These are phyloP conservation scores for Emydomyces testavorans DNA, from an alignment of 2,329 filamentous ascomycete species.

Conservation along the genomic window DNA sequence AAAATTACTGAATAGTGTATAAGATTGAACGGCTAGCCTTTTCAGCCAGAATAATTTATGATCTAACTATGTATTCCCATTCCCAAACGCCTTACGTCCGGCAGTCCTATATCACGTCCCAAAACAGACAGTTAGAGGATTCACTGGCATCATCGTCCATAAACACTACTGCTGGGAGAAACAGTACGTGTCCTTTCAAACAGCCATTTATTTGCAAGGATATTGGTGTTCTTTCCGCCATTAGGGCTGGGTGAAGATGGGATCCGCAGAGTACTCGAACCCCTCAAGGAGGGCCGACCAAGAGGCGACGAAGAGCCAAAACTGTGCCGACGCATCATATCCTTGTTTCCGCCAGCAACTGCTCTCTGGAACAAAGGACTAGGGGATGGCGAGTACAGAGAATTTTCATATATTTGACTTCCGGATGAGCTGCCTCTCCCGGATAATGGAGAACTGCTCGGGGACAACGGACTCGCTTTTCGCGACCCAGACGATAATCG, in stretches of 20 bases:
- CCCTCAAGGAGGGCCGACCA: conserved; percentile 33
- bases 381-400: conserved; percentile 43
- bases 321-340: conserved; percentile 46
- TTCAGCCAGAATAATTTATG: background rate
- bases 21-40: background rate
- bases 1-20: background rate
- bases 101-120: background rate
- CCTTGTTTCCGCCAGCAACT: conserved; percentile 36
- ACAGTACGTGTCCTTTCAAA: conserved; percentile 60
- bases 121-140: background rate
- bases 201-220: conserved; percentile 85
- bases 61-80: background rate
- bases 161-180: conserved; percentile 29
- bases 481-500: conserved; percentile 56
- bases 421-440: conserved; percentile 28
- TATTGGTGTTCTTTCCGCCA: conserved; percentile 56
- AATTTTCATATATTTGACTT: conserved; percentile 29
- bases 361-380: conserved; percentile 59
- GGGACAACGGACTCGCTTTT: conserved; percentile 31
- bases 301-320: conserved; percentile 49
- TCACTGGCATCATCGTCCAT: conserved; percentile 13
- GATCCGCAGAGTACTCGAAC: conserved; percentile 43
- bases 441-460: conserved; percentile 30
- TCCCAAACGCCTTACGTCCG: conserved; percentile 2
- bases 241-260: conserved; percentile 59